phyloP scores from a whole-genome alignment of 2,329 filamentous ascomycete species.

The Microthyrium microscopicum region DNA sequence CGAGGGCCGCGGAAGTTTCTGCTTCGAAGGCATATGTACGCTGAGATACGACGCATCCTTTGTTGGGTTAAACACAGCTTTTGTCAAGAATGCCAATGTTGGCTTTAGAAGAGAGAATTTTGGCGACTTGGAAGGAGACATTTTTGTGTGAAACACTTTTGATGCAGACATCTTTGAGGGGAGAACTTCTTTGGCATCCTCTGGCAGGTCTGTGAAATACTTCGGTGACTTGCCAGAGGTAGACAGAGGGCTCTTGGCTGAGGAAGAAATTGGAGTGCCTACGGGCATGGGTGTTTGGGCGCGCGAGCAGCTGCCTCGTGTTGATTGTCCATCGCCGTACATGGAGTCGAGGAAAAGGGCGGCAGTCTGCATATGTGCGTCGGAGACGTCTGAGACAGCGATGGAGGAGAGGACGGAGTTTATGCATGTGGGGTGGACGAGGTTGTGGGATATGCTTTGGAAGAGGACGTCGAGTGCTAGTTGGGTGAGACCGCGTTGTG shows the following conservation, averaged over 20 bases:
- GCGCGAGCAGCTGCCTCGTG: slow-evolving; percentile 15
- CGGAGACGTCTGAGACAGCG: slow-evolving; percentile 60
- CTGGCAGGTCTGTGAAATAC: slow-evolving; percentile 7
- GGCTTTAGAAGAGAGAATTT: slow-evolving; percentile 19
- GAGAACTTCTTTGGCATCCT: slow-evolving; percentile 1
- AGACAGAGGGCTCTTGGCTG: slow-evolving; percentile 5
- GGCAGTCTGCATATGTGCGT: slow-evolving; percentile 61
- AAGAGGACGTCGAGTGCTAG: slow-evolving; percentile 83
- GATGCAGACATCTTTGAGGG: slow-evolving; percentile 3
- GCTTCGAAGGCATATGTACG: slow-evolving; percentile 32
- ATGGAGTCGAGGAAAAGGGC: slow-evolving; percentile 62
- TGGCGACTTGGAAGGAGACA: slow-evolving; percentile 8
- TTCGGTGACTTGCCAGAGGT: not conserved
- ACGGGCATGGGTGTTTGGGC: slow-evolving; percentile 31
- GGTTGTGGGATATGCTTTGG: slow-evolving; percentile 56
- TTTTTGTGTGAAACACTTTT: not conserved
- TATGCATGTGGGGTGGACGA: slow-evolving; percentile 42
- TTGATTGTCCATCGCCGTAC: slow-evolving; percentile 45
- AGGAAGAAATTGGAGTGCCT: slow-evolving; percentile 15
- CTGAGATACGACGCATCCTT: slow-evolving; percentile 41
- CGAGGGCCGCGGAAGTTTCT: slow-evolving; percentile 52
- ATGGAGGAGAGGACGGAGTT: slow-evolving; percentile 56
- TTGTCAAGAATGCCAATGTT: slow-evolving; percentile 14
- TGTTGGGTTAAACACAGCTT: slow-evolving; percentile 22
- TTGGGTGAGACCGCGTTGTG: slow-evolving; percentile 78